Conservation (phyloP, 805 yeast species). For the Limtongia smithiae region DNA sequence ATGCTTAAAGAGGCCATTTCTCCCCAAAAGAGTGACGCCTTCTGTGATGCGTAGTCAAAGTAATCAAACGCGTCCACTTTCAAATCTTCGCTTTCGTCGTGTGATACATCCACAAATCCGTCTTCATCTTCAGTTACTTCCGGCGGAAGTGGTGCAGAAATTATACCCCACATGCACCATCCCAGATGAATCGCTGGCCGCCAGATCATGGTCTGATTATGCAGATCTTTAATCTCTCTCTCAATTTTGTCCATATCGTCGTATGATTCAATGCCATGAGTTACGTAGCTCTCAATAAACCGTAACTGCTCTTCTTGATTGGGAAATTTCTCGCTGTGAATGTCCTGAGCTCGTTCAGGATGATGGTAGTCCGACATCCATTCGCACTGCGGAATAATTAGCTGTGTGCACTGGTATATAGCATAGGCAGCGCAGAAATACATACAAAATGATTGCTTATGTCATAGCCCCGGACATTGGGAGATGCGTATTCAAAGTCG, state of each 20-base stretch:
- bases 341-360: conserved; percentile 51
- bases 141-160: conserved; percentile 53
- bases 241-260: conserved; percentile 42
- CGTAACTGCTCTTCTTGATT: conserved; percentile 61
- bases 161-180: conserved; percentile 92
- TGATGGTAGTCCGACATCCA: conserved; percentile 95
- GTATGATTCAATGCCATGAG: conserved; percentile 39
- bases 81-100: conserved; percentile 36
- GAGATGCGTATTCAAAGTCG: conserved; percentile 93
- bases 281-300: conserved; percentile 73
- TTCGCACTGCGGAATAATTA: conserved; percentile 48
- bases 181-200: conserved; percentile 70
- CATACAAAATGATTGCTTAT: conserved; percentile 75
- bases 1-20: conserved; percentile 66
- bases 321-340: conserved; percentile 63
- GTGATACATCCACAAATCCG: conserved; percentile 29
- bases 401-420: not conserved
- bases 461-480: conserved; percentile 84
- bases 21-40: conserved; percentile 67
- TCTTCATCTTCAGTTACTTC: conserved; percentile 31
- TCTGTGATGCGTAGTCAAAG: conserved; percentile 68
- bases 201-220: conserved; percentile 71
- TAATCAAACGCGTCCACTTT: conserved; percentile 72
- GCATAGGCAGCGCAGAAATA: not conserved
- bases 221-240: conserved; percentile 48